Percentiles rank a stretch among this genome's conserved stretches.
Conservation (phyloP, 805 yeast genomes). For the Yamadazyma ubonensis region DNA sequence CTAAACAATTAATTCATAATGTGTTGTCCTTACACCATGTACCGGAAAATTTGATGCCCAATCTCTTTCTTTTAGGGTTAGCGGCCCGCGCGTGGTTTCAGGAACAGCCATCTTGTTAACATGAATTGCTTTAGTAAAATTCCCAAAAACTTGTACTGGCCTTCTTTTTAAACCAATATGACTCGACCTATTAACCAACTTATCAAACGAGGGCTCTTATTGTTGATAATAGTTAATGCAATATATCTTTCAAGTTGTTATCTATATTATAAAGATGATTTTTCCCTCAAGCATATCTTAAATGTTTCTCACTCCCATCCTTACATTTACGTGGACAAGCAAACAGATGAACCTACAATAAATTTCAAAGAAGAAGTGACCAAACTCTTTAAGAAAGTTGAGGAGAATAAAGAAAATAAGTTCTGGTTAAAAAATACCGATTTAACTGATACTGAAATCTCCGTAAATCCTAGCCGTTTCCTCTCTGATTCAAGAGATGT, state of each 20-base stretch:
- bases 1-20: too few relatives aligned
- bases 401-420: conserved; percentile 15
- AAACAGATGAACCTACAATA: conserved; percentile 11
- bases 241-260: conserved; percentile 15
- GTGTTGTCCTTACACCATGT: too few relatives aligned
- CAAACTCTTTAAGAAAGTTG: conserved; percentile 18
- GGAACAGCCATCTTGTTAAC: conserved; percentile 3
- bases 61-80: background rate
- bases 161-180: conserved; percentile 1
- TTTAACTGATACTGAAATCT: conserved; percentile 17
- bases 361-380: conserved; percentile 13
- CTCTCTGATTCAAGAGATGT: conserved; percentile 13
- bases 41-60: background rate
- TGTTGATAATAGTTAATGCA: conserved; percentile 13
- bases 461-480: conserved; percentile 17
- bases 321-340: conserved; percentile 11
- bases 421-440: conserved; percentile 27
- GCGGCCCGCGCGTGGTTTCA: conserved; percentile 1
- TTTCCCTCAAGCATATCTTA: conserved; percentile 7
- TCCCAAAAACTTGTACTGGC: background rate
- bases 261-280: conserved; percentile 11
- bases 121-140: conserved; percentile 1
- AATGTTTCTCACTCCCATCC: background rate
- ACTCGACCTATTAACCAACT: conserved; percentile 7
- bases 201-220: conserved; percentile 11